Evolutionary conservation across 2,329 filamentous ascomycete genomes (phyloP), one percentile per base, ranked within the genome.

Genomic region (Rhinocladiella mackenziei): DNA sequence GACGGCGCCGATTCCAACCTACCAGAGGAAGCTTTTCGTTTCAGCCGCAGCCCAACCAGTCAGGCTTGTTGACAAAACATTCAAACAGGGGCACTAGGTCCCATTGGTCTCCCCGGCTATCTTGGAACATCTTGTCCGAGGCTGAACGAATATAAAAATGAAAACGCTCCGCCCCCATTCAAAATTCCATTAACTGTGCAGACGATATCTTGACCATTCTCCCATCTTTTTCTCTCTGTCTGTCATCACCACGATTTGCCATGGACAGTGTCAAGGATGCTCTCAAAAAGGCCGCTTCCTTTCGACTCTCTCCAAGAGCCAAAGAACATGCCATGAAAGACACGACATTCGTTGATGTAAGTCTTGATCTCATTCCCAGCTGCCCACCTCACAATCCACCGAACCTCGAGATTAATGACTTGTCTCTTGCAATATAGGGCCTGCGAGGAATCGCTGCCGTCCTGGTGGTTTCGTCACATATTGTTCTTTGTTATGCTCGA

Each of bases 361-460:
- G 56, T 39, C 13, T 26, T 13, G 13, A 23, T 15, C 18, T n/a
- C 25, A 22, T 38, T 28, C 17, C 36, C 19, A 29, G 18, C 19
- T 2, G 1, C 22, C 23, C 17, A 32, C 30, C 15, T 7, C 7
- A 5, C 5, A 22, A 13, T 7, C n/a, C n/a, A 5, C 7, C 11
- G n/a, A 25, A 3, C 8, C 17, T 26, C 9, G 10, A 25, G 14
- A 15, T 17, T 37, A 13, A 37, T n/a, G 8, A 25, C 5, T 4
- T n/a, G 8, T 37, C n/a, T 45, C 31, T 14, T 10, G n/a, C 13
- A 6, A 32, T 13, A 32, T 22, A 78, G 76, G 76, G 76, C 54
- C 68, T 79, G 11, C 72, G 76, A 44, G 76, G 75, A 51, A 65
- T 78, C 39, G 75, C 75, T 29, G 76, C 76, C 3, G 61, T 75